Conservation (phyloP, 2,329 filamentous ascomycete species). For the Exophiala calicioides region DNA sequence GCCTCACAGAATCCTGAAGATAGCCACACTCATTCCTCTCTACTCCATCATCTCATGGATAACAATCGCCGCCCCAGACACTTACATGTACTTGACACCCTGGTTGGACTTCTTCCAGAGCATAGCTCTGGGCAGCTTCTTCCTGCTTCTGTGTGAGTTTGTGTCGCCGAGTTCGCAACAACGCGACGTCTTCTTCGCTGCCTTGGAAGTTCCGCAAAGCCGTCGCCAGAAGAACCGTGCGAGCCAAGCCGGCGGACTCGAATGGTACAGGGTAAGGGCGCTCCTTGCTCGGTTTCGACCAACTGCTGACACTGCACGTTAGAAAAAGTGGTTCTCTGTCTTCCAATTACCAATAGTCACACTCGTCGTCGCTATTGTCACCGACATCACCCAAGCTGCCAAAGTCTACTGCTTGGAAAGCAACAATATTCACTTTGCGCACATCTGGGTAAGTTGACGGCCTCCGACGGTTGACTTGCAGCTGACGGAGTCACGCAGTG, state of each 20-base stretch:
- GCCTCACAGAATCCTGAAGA: conserved; percentile 41
- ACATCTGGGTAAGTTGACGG: conserved; percentile 37
- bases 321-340: conserved; percentile 39
- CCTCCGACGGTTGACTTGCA: not conserved
- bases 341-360: conserved; percentile 45
- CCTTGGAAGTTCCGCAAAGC: conserved; percentile 33
- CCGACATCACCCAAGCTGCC: conserved; percentile 36
- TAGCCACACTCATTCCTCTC: conserved; percentile 44
- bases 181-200: conserved; percentile 42
- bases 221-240: conserved; percentile 33
- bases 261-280: conserved; percentile 33
- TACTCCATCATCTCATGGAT: conserved; percentile 46
- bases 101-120: conserved; percentile 45
- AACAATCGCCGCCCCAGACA: conserved; percentile 40
- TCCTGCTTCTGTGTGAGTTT: conserved; percentile 48
- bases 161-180: conserved; percentile 39
- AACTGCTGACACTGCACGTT: not conserved
- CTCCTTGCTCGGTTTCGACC: not conserved
- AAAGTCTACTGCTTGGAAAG: conserved; percentile 37
- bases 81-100: conserved; percentile 44
- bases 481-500: conserved; percentile 7
- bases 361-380: conserved; percentile 32
- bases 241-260: conserved; percentile 33
- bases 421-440: conserved; percentile 37
- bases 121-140: conserved; percentile 47